Conservation (phyloP, 2,329 filamentous ascomycete species). For the Juglanconis oblonga region DNA sequence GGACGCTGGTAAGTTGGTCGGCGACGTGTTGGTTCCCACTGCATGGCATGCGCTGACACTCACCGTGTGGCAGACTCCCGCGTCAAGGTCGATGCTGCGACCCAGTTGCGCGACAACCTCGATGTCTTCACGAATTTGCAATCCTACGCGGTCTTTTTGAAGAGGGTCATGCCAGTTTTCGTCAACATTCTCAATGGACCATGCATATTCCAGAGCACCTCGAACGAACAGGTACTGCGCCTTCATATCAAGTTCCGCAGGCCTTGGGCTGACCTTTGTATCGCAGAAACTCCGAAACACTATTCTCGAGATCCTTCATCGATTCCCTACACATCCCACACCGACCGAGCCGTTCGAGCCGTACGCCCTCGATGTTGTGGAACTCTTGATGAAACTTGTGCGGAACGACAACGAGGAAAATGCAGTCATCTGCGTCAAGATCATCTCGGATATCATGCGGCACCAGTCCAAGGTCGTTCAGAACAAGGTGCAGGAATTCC, state of each 20-base stretch:
- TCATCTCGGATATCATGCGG: constrained; percentile 92
- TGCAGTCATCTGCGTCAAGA: constrained; percentile 96
- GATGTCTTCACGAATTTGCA: constrained; percentile 80
- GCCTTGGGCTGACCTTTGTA: constrained; percentile 20
- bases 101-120: constrained; percentile 84
- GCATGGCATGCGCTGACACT: constrained; percentile 17
- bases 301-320: constrained; percentile 90
- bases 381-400: constrained; percentile 84
- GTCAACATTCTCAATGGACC: constrained; percentile 79
- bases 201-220: constrained; percentile 88
- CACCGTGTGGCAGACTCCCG: constrained; percentile 62
- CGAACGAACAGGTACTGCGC: constrained; percentile 73
- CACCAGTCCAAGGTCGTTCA: constrained; percentile 81
- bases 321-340: constrained; percentile 68
- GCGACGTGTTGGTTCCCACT: background rate
- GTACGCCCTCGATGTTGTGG: constrained; percentile 84
- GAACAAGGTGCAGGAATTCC: constrained; percentile 81
- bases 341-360: constrained; percentile 80
- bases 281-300: constrained; percentile 82
- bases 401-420: constrained; percentile 97
- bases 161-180: constrained; percentile 87
- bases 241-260: background rate
- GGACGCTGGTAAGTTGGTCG: constrained; percentile 48
- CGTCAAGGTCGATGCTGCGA: constrained; percentile 76
- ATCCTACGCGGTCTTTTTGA: constrained; percentile 77